These are phyloP conservation scores for Kwoniella botswanensis DNA, from an alignment of 768 basidiomycete genomes.

Conservation along the genomic window DNA sequence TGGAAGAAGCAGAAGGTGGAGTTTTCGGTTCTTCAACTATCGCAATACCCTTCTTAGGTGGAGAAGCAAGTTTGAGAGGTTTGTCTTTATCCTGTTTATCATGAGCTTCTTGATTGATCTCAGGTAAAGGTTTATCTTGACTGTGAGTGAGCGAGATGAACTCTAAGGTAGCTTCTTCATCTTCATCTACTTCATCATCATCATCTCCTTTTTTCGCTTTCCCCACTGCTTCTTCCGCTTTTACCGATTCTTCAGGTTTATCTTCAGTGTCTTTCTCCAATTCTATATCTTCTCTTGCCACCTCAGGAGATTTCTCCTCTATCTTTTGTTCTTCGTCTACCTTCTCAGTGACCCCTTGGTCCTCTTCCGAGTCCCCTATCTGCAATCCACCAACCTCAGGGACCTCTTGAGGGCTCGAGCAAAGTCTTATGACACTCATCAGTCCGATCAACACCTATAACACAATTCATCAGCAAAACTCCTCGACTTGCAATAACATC, in stretches of 20 bases:
- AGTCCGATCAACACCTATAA: slow-evolving; percentile 42
- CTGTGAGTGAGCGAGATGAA: slow-evolving; percentile 12
- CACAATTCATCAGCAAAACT: not conserved
- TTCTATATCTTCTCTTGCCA: not conserved
- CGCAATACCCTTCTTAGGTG: slow-evolving; percentile 14
- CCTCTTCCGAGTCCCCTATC: not conserved
- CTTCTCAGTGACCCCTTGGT: not conserved
- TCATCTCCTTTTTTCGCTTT: not conserved
- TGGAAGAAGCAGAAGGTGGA: not conserved
- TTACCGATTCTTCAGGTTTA: not conserved
- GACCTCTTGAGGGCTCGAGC: slow-evolving; percentile 18
- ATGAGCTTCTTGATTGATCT: slow-evolving; percentile 4
- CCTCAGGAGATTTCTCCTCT: not conserved
- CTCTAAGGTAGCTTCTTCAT: slow-evolving; percentile 6
- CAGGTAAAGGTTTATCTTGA: slow-evolving; percentile 5
- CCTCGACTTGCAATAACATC: not conserved
- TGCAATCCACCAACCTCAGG: not conserved
- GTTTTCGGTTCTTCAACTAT: not conserved
- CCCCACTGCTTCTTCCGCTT: not conserved
- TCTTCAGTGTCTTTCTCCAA: not conserved
- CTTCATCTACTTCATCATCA: not conserved
- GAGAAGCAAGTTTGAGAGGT: slow-evolving; percentile 10
- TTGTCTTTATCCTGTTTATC: not conserved
- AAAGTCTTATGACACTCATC: slow-evolving; percentile 41
- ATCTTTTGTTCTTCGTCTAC: not conserved